phyloP scores from a whole-genome alignment of 345 rosid species.

The Salix viminalis region DNA sequence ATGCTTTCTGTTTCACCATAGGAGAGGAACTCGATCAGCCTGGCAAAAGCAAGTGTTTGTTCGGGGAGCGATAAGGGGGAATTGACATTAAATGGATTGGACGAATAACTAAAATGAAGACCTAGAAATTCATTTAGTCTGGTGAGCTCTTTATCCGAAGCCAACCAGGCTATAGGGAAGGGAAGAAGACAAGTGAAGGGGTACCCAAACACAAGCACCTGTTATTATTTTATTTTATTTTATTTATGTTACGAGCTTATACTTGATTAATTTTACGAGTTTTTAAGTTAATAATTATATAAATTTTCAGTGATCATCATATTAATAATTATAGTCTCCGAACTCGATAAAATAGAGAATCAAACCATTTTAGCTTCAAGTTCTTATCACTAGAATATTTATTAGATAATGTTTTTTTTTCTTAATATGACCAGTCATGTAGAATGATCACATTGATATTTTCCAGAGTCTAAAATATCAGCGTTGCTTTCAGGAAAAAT shows the following conservation, averaged over 20 bases:
- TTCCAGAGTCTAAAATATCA: conserved; percentile 19
- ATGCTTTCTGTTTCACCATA: not conserved
- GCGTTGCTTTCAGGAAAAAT: conserved; percentile 16
- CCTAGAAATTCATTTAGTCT: too few relatives aligned
- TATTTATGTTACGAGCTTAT: too few relatives aligned
- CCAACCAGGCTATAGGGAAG: not conserved
- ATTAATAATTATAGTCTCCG: too few relatives aligned
- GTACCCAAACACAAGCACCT: not conserved
- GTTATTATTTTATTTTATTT: too few relatives aligned
- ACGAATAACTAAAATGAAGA: not conserved
- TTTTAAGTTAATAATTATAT: too few relatives aligned
- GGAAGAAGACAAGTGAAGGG: not conserved
- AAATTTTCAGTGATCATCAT: too few relatives aligned
- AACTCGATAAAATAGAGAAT: accelerated
- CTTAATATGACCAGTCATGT: not conserved
- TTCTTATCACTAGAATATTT: too few relatives aligned
- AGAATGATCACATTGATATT: conserved; percentile 12
- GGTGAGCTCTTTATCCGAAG: not conserved
- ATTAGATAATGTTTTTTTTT: too few relatives aligned
- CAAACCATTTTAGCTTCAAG: accelerated
- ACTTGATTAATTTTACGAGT: accelerated
- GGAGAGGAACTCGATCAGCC: not conserved
- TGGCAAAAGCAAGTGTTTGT: not conserved
- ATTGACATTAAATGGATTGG: not conserved
- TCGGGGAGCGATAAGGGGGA: not conserved